Percentiles rank a stretch among this genome's conserved stretches.
These are phyloP conservation scores for Trypanosoma rangeli DNA, from an alignment of 208 protist genomes.

Conservation along the genomic window DNA sequence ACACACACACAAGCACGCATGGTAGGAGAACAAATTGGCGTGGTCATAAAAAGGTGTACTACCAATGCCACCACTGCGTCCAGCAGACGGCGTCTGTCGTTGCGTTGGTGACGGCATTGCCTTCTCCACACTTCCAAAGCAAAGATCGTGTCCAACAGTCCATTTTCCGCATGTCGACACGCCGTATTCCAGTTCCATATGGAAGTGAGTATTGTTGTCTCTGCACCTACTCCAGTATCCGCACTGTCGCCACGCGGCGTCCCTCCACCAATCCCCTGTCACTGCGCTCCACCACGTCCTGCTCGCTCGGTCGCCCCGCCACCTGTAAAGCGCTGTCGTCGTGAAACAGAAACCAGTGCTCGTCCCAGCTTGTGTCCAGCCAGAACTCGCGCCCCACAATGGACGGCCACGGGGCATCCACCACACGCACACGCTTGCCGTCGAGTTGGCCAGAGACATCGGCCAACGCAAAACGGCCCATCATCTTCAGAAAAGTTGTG, in stretches of 20 bases:
- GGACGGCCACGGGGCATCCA: slow-evolving; percentile 10
- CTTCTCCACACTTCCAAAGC: no score
- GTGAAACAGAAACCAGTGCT: slow-evolving; percentile 13
- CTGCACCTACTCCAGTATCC: background rate
- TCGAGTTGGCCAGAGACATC: background rate
- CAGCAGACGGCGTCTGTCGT: no score
- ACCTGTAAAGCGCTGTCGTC: slow-evolving; percentile 1
- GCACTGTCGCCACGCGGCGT: background rate
- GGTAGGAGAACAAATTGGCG: no score
- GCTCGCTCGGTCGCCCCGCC: slow-evolving; percentile 9
- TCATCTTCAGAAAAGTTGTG: background rate
- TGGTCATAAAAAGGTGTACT: no score
- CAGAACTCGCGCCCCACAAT: slow-evolving; percentile 14
- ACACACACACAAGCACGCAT: no score
- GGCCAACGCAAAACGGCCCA: background rate
- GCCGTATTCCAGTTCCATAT: background rate
- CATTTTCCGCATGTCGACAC: background rate
- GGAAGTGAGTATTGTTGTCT: background rate
- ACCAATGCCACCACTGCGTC: no score
- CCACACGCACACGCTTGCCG: slow-evolving; percentile 2
- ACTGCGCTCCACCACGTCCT: background rate
- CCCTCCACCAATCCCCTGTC: slow-evolving; percentile 5
- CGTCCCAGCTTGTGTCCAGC: slow-evolving; percentile 19
- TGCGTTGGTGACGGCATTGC: no score
- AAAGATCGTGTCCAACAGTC: background rate